Percentiles rank a stretch among this genome's conserved stretches.
Evolutionary conservation across 2,329 filamentous ascomycete species (phyloP).

Genomic region (Phyllosticta citribraziliensis): DNA sequence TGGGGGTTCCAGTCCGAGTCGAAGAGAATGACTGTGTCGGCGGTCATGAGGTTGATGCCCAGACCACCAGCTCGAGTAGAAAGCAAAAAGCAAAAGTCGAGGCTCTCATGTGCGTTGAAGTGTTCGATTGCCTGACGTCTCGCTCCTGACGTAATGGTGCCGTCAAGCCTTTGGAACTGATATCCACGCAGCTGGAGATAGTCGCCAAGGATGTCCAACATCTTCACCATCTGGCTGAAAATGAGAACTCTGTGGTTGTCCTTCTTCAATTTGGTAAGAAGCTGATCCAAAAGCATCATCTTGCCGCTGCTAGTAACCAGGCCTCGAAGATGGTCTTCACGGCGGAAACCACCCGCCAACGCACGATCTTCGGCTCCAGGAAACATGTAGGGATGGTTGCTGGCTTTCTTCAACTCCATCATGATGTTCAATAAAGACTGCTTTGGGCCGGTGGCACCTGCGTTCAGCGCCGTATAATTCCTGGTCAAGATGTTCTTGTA

Average conservation of each 20-base stretch:
- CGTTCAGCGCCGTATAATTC: constrained; percentile 89
- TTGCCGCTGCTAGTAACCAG: constrained; percentile 96
- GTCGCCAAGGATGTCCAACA: constrained; percentile 91
- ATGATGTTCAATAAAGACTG: constrained; percentile 95
- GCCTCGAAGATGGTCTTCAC: constrained; percentile 84
- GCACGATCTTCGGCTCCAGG: constrained; percentile 86
- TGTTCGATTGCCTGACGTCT: constrained; percentile 93
- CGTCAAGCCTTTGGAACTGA: constrained; percentile 88
- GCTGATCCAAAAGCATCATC: constrained; percentile 96
- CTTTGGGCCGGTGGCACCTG: constrained; percentile 82
- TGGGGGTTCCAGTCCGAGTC: constrained; percentile 99
- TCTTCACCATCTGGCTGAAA: constrained; percentile 99
- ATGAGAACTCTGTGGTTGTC: constrained; percentile 94
- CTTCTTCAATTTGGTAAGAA: constrained; percentile 85
- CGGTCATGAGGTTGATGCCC: constrained; percentile 98
- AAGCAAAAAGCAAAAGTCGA: constrained; percentile 91
- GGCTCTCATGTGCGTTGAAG: constrained; percentile 93
- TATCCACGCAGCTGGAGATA: constrained; percentile 91
- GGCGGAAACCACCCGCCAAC: constrained; percentile 65
- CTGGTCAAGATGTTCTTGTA: constrained; percentile 98
- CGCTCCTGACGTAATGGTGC: constrained; percentile 80
- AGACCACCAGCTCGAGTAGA: constrained; percentile 93
- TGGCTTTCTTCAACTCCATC: constrained; percentile 99
- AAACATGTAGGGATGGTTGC: constrained; percentile 98
- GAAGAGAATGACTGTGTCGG: constrained; percentile 94